These are phyloP conservation scores for Hanseniaspora singularis DNA, from an alignment of 805 yeast genomes.

Conservation along the genomic window DNA sequence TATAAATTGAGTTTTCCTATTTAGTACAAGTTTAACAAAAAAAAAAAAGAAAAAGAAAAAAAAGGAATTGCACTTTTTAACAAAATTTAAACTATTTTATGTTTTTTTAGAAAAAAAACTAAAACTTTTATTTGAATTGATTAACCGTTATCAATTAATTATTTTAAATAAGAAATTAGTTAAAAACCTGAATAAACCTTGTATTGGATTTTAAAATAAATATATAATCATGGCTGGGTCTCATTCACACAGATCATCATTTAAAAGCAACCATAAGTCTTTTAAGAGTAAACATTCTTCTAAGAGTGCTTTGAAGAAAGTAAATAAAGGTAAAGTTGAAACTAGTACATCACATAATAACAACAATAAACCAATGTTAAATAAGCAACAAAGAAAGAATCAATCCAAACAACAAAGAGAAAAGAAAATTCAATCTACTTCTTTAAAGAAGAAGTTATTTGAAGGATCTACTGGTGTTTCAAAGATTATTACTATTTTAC, in stretches of 20 bases:
- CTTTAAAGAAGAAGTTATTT: slow-evolving; percentile 54
- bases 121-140: too few relatives aligned
- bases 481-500: slow-evolving; percentile 67
- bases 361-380: slow-evolving; percentile 23
- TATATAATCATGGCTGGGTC: slow-evolving; percentile 42
- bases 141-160: too few relatives aligned
- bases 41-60: background rate
- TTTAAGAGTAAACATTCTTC: slow-evolving; percentile 88
- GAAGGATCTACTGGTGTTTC: slow-evolving; percentile 74
- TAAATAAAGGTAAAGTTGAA: slow-evolving; percentile 79
- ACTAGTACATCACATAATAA: slow-evolving; percentile 35
- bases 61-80: too few relatives aligned
- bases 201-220: background rate
- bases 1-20: background rate
- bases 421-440: slow-evolving; percentile 52
- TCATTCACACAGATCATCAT: slow-evolving; percentile 72
- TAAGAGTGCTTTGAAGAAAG: slow-evolving; percentile 73
- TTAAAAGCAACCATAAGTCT: slow-evolving; percentile 75
- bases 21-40: background rate
- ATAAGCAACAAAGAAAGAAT: slow-evolving; percentile 61
- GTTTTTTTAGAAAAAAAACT: too few relatives aligned
- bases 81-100: too few relatives aligned
- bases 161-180: too few relatives aligned
- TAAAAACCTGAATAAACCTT: too few relatives aligned
- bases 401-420: slow-evolving; percentile 63